Evolutionary conservation across 2,329 filamentous ascomycete species (phyloP), one percentile per base, ranked within the genome.

Genomic region (Colletotrichum falcatum): DNA sequence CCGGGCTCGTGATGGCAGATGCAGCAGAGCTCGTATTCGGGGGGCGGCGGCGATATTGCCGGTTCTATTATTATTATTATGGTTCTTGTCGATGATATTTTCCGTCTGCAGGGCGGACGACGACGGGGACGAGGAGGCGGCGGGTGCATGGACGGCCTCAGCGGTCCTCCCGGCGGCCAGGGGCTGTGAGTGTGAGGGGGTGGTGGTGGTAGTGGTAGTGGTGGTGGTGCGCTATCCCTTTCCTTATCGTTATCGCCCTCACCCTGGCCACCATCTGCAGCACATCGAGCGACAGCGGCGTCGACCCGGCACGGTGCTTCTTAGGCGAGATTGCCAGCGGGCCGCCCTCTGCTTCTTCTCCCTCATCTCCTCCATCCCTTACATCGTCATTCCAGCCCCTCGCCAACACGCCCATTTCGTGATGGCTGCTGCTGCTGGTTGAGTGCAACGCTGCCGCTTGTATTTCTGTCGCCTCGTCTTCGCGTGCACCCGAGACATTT

Each of bases 221-320:
- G 66, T 54, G 65, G 48, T 48, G 68, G 48, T 39, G 61, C 66
- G 54, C 55, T 65, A 66, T 64, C 51, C 62, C 46, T 63, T 48
- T 42, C 33, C 46, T 59, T 44, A 53, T 44, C 51, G n/a, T 35
- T 56, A 23, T 48, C 51, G 61, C 37, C 30, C 23, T 30, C 14
- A 23, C 18, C 42, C 30, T 28, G 9, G 33, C 46, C 46, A 6
- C 23, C 67, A 63, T 59, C 67, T 59, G 64, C 44, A 67, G 58
- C 67, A 58, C 58, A 35, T 70, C 69, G 51, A 73, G 66, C n/a
- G 58, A 69, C 60, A 72, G 70, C 53, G 72, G 72, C 46, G 72
- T 73, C 44, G 72, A 72, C 33, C 72, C 72, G 53, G 72, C 69
- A 59, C 65, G 58, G 62, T 70, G 64, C 35, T 67, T 53, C 37